Conservation (phyloP, 768 basidiomycete genomes). For the Serpula lacrymans region DNA sequence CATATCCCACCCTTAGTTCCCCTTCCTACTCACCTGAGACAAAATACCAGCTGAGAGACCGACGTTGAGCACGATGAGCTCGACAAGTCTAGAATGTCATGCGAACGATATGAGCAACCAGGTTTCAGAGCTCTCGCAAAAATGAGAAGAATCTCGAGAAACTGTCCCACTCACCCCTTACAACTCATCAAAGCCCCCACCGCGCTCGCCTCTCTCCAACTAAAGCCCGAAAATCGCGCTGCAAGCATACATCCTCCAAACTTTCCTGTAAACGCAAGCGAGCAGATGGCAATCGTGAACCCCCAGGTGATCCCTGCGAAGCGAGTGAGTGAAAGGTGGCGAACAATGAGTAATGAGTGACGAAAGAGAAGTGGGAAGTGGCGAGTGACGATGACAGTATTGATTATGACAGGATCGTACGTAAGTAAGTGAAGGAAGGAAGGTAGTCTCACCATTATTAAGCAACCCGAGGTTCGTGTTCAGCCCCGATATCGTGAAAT, state of each 20-base stretch:
- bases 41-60: conserved; percentile 82
- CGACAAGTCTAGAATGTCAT: conserved; percentile 58
- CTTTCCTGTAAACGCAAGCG: conserved; percentile 81
- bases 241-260: conserved; percentile 81
- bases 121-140: too few species aligned
- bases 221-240: conserved; percentile 66
- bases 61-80: conserved; percentile 94
- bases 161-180: conserved; percentile 63
- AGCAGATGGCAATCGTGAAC: conserved; percentile 76
- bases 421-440: too few species aligned
- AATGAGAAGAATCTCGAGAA: too few species aligned
- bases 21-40: conserved; percentile 36
- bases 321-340: conserved; percentile 3
- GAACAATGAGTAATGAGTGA: too few species aligned
- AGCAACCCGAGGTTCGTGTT: conserved; percentile 86
- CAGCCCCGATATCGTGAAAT: conserved; percentile 90
- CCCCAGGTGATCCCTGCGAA: conserved; percentile 76
- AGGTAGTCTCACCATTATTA: conserved; percentile 51
- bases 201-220: conserved; percentile 74
- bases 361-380: not conserved
- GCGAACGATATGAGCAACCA: not conserved
- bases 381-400: not conserved
- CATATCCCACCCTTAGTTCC: too few species aligned
- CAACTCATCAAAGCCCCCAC: conserved; percentile 95
- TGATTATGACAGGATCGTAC: too few species aligned